Evolutionary conservation across 805 yeast genomes (phyloP), one percentile per base, ranked within the genome.

Genomic region (Nakazawaea pomicola): DNA sequence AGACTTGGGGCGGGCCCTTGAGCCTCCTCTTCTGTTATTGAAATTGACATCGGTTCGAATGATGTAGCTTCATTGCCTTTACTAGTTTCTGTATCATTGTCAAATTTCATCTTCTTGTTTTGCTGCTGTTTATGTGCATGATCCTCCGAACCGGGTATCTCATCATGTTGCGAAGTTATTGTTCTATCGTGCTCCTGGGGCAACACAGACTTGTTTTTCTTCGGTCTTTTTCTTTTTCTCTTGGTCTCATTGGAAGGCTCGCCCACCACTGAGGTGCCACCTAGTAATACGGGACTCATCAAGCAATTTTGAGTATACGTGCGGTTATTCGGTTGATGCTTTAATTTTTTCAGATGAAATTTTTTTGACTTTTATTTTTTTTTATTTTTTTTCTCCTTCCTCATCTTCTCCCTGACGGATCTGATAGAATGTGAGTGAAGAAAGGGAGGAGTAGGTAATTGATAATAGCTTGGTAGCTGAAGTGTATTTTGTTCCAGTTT

Each of bases 41-140:
- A n/a, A n/a, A n/a, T n/a, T n/a, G n/a, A n/a, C n/a, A n/a, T n/a
- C n/a, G n/a, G n/a, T n/a, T n/a, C n/a, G n/a, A n/a, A n/a, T n/a
- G n/a, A n/a, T n/a, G n/a, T n/a, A n/a, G n/a, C n/a, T n/a, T n/a
- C n/a, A n/a, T n/a, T n/a, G n/a, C n/a, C n/a, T n/a, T n/a, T n/a
- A n/a, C n/a, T n/a, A n/a, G n/a, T n/a, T n/a, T n/a, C n/a, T n/a
- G n/a, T 23, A 23, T 23, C 25, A 28, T 51, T 54, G 12, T 44
- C 49, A 38, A 57, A 58, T 33, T 45, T 49, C 31, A 49, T 45
- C 45, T 58, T 58, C 32, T 51, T 55, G 36, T 56, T 57, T 38
- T 52, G 58, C 1, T 15, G 20, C 11, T 28, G 9, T 23, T 16
- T 37, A n/a, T 2, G 19, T 36, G 8, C 12, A 14, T 11, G 33